Evolutionary conservation across 2,329 filamentous ascomycete genomes (phyloP), one percentile per base, ranked within the genome.

Genomic region (Verruconis gallopava): DNA sequence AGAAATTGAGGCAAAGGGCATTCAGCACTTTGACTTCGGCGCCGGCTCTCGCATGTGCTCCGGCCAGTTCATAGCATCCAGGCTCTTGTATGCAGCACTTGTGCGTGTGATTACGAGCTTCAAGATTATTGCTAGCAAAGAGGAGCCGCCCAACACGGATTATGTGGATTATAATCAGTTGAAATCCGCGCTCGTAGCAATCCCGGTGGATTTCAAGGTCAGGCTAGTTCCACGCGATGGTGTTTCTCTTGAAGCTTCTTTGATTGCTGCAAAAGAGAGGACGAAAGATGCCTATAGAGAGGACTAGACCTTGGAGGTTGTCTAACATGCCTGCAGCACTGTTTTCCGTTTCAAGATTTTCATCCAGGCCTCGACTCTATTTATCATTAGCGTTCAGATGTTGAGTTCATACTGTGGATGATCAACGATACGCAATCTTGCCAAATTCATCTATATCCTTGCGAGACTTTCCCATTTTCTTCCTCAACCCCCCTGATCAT

Each of bases 101-200:
- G 54, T 72, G 4, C 62, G 70, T 3, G 54, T 73, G 1, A 47
- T 73, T n/a, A 59, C 62, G 3, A 60, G 62, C 5, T 73, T 69
- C 54, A 63, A 60, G 47, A 67, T 72, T 42, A 62, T 71, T 21
- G 61, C 71, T 18, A 65, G 61, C 48, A 59, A 67, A 39, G 50
- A 53, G 0, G 56, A 66, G 34, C 72, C 73, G 0, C 73, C 73
- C 0, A 77, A 75, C 47, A 76, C 72, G 0, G 72, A 77, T 50
- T 77, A 77, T 46, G 67, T 77, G 3, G 72, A 77, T 4, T 77
- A 77, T 49, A 77, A 77, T 48, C 64, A 71, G 49, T 68, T 75
- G 49, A 76, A 77, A 55, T 68, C 66, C 1, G 73, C 73, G 0
- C 49, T 77, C 22, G 73, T 77, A 11, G 73, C 74, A 0, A 76